Evolutionary conservation across 306 rosid species (phyloP).

Genomic region (Gynostemma pentaphyllum): DNA sequence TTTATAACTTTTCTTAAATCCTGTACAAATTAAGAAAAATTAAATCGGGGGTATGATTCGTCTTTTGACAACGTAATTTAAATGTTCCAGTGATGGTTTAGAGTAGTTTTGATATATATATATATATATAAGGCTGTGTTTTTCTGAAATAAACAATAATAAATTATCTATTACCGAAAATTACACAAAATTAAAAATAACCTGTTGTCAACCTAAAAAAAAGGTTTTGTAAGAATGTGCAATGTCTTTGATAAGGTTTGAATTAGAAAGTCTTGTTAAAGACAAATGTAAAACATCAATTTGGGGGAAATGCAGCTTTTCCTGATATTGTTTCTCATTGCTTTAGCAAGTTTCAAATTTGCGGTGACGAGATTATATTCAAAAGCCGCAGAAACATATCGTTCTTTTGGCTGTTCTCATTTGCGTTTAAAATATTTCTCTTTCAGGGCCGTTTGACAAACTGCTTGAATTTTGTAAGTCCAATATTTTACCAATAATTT

Average conservation of each 20-base stretch:
- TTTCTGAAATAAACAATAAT: no score
- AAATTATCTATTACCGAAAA: no score
- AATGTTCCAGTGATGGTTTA: no score
- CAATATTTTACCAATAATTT: no score
- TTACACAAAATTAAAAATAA: neutral
- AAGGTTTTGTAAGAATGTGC: neutral
- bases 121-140: no score
- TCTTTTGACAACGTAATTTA: no score
- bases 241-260: neutral
- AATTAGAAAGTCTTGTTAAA: neutral
- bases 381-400: neutral
- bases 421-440: neutral
- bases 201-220: neutral
- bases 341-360: neutral
- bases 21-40: no score
- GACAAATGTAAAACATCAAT: neutral
- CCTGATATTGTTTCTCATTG: conserved; percentile 2
- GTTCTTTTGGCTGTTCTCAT: neutral
- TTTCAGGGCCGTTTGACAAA: no score
- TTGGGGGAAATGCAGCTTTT: neutral
- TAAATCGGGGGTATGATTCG: no score
- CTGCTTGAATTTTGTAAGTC: no score
- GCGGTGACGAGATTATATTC: neutral
- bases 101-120: no score
- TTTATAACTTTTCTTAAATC: no score